phyloP scores from a whole-genome alignment of 768 basidiomycete genomes.

The Roridomyces roridus region DNA sequence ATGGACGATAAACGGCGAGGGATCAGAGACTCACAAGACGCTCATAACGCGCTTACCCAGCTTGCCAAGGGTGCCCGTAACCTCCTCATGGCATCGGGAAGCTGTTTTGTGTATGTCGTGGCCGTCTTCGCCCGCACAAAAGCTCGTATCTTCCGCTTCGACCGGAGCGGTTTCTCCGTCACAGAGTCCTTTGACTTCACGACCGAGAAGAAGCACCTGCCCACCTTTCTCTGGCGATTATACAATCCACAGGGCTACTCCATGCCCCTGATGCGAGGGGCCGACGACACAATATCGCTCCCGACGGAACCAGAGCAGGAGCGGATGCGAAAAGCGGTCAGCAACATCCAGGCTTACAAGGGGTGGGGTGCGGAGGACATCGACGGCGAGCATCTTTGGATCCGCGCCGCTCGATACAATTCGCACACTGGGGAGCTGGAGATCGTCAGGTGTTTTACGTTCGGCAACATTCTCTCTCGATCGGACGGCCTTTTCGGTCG shows the following conservation, averaged over 20 bases:
- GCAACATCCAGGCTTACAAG: no score
- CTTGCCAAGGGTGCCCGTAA: constrained; percentile 2
- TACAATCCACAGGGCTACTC: background rate
- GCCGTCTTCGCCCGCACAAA: background rate
- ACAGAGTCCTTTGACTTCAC: constrained; percentile 1
- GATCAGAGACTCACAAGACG: background rate
- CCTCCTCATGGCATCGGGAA: constrained; percentile 1
- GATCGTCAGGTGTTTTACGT: background rate
- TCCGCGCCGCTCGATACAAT: background rate
- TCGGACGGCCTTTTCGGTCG: constrained; percentile 12
- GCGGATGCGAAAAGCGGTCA: background rate
- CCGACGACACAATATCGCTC: background rate
- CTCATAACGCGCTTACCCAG: background rate
- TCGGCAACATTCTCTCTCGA: background rate
- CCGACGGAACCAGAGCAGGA: background rate
- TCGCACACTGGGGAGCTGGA: background rate
- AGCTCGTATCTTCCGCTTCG: constrained; percentile 7
- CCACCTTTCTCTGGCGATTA: background rate
- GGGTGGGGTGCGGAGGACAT: background rate
- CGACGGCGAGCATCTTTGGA: background rate
- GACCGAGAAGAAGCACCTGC: background rate
- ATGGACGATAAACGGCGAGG: background rate
- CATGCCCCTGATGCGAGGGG: background rate
- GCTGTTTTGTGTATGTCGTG: background rate
- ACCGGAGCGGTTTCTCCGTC: constrained; percentile 1